phyloP scores from a whole-genome alignment of 2,329 filamentous ascomycete species.

The Colletotrichum somersetense region DNA sequence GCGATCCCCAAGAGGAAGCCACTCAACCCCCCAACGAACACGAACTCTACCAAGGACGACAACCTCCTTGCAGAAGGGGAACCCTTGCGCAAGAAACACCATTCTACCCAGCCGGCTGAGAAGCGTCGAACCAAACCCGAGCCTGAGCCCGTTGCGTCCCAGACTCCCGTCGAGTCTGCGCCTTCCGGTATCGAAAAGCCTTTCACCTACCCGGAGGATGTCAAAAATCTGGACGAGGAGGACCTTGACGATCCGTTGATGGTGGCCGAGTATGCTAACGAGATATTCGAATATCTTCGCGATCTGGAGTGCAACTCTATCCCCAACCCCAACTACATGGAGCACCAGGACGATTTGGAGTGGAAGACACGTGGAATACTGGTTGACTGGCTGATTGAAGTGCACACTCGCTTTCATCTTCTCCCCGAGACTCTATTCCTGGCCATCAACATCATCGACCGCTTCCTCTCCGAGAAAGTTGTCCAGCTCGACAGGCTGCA shows the following conservation, averaged over 20 bases:
- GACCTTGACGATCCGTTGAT: constrained; percentile 95
- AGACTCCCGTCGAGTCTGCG: constrained; percentile 31
- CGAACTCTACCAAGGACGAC: constrained; percentile 77
- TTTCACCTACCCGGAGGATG: constrained; percentile 48
- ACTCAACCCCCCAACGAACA: constrained; percentile 75
- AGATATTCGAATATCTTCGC: constrained; percentile 96
- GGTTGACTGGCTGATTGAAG: constrained; percentile 98
- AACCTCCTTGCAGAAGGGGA: constrained; percentile 73
- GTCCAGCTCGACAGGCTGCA: constrained; percentile 97
- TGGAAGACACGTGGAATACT: constrained; percentile 99
- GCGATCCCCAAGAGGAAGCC: constrained; percentile 65
- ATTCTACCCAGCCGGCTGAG: constrained; percentile 55
- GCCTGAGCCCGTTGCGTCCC: constrained; percentile 29
- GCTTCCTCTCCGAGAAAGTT: constrained; percentile 94
- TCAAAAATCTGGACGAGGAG: constrained; percentile 83
- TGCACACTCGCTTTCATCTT: constrained; percentile 95
- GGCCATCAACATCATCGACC: constrained; percentile 97
- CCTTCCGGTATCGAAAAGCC: constrained; percentile 45
- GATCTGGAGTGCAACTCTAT: constrained; percentile 83
- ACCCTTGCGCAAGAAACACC: constrained; percentile 75
- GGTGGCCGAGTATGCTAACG: constrained; percentile 96
- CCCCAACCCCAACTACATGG: constrained; percentile 95
- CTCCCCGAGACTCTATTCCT: constrained; percentile 97
- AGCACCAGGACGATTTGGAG: constrained; percentile 92
- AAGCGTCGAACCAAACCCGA: constrained; percentile 49